phyloP scores from a whole-genome alignment of 2,329 filamentous ascomycete species.

The Trichoderma arundinaceum region DNA sequence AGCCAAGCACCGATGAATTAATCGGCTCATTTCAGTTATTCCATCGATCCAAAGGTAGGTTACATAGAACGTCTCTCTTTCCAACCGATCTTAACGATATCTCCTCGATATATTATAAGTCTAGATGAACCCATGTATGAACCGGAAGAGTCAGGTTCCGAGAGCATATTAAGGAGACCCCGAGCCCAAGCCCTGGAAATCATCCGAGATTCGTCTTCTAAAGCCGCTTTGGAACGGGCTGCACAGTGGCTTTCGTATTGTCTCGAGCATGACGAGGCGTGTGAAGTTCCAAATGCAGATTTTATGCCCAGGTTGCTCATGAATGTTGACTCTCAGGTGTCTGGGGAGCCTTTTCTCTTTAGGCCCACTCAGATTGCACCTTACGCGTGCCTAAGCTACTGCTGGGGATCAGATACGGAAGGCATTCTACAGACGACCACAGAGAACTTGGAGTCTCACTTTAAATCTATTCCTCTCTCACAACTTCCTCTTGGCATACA shows the following conservation, averaged over 20 bases:
- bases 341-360: background rate
- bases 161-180: background rate
- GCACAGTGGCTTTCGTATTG: background rate
- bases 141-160: background rate
- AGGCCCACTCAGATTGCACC: background rate
- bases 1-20: background rate
- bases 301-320: slow-evolving; percentile 2
- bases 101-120: too few relatives aligned
- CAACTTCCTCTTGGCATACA: background rate
- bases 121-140: slow-evolving; percentile 3
- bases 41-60: background rate
- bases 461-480: background rate
- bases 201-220: background rate
- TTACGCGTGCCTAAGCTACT: slow-evolving; percentile 1
- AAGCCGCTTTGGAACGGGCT: background rate
- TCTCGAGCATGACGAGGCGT: background rate
- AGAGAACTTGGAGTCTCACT: background rate
- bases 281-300: background rate
- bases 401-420: background rate
- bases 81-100: too few relatives aligned
- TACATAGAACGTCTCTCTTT: too few relatives aligned
- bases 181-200: background rate
- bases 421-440: background rate
- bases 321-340: background rate
- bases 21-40: background rate